Base-by-base conservation (phyloP, 495 filamentous ascomycete species). In the Lindgomyces ingoldianus region DNA sequence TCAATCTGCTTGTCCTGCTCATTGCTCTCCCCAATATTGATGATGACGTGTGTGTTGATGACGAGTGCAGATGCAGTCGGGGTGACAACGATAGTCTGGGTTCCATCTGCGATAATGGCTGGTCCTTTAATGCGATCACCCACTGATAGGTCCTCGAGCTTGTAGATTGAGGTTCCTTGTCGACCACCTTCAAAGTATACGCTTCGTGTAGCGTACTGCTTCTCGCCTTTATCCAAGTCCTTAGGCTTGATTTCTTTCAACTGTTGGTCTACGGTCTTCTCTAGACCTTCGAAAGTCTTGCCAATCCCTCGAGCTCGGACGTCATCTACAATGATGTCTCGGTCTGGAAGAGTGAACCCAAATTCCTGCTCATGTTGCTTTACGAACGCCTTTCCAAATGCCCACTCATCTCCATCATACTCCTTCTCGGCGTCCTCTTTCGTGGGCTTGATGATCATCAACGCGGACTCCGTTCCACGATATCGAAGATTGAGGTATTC, bases 261-360 rank as follows among this genome's bases (percentile, higher is more conserved):
- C 72, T 93, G 89, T 57, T 87, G 81, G 62, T 91, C 88, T 2
- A 96, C 89, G 2, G 90, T 90, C 75, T 86, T 90, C 42, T 91
- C 89, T 21, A 89, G 78, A 25, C 84, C 86, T 59, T 87, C 83
- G 75, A 91, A 93, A 61, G 89, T 96, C 74, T 90, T 93, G 39
- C 85, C 91, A 64, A 96, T 95, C 12, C 92, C 92, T 56, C 93
- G 80, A 8, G 93, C 91, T 19, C 94, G 85, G 11, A 97, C 87
- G 75, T 96, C 93, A 60, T 98, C 94, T 24, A 98, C 84, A 52
- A 98, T 89, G 44, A 97, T 91, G 68, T 96, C 90, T 50, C 93
- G 81, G 47, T 92, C 88, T 22, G 92, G 90, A 1, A 96, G 78
- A 1, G 91, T 93, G 70, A 98, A 97, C 0, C 91, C 93, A 73